Conservation (phyloP, 768 basidiomycete species). For the Boletus reticuloceps region DNA sequence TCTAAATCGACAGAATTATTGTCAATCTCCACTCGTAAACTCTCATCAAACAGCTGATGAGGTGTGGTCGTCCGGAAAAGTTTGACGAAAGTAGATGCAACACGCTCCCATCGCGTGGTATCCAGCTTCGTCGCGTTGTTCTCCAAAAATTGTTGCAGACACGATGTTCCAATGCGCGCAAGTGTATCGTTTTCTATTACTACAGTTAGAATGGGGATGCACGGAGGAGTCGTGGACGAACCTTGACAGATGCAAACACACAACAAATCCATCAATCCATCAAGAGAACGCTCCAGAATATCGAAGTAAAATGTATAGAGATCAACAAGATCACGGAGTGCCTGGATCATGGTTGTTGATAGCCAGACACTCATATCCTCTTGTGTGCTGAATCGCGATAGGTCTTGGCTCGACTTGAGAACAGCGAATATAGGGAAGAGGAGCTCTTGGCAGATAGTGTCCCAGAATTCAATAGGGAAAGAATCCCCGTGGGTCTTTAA, state of each 20-base stretch:
- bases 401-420: conserved; percentile 86
- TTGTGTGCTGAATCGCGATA: conserved; percentile 91
- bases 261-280: conserved; percentile 89
- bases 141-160: conserved; percentile 93
- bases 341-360: conserved; percentile 98
- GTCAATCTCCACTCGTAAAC: conserved; percentile 81
- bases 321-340: conserved; percentile 91
- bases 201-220: conserved; percentile 2
- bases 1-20: conserved; percentile 56
- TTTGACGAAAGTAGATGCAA: conserved; percentile 89
- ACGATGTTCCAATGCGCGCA: conserved; percentile 96
- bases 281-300: conserved; percentile 83
- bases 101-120: conserved; percentile 82
- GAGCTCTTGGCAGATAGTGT: conserved; percentile 93
- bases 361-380: conserved; percentile 99
- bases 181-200: conserved; percentile 92
- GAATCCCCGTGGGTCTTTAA: conserved; percentile 85
- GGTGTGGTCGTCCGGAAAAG: conserved; percentile 98
- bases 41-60: conserved; percentile 94
- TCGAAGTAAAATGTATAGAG: conserved; percentile 96
- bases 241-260: conserved; percentile 99
- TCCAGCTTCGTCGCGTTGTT: conserved; percentile 88
- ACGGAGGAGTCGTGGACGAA: conserved; percentile 29
- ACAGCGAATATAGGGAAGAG: conserved; percentile 99
- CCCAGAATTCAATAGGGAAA: conserved; percentile 94